Percentiles rank a stretch among this genome's conserved stretches.
These are phyloP conservation scores for Glaciozyma antarctica DNA, from an alignment of 768 basidiomycete species.

Conservation along the genomic window DNA sequence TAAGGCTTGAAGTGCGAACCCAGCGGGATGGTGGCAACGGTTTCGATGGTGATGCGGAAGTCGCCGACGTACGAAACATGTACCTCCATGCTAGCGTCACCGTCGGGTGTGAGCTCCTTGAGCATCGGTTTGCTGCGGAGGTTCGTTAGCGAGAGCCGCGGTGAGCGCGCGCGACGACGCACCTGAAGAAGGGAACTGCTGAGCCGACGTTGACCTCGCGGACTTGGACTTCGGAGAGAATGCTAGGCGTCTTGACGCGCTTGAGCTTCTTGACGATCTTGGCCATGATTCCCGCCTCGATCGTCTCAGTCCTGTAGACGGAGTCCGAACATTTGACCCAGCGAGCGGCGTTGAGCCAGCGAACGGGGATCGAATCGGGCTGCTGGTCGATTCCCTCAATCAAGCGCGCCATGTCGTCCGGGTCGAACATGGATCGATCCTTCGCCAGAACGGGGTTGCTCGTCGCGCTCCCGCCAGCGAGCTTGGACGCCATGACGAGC, in stretches of 20 bases:
- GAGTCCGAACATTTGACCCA: constrained; percentile 90
- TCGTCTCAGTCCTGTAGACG: constrained; percentile 56
- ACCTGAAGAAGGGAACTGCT: constrained; percentile 53
- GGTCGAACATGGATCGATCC: constrained; percentile 53
- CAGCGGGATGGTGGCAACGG: constrained; percentile 66
- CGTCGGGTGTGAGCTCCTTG: constrained; percentile 89
- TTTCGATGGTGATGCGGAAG: constrained; percentile 77
- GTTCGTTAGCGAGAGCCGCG: no score
- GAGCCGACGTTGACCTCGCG: constrained; percentile 82
- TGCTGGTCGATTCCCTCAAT: constrained; percentile 80
- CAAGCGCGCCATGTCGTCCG: constrained; percentile 70
- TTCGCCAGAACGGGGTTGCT: constrained; percentile 57
- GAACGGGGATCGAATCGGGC: constrained; percentile 91
- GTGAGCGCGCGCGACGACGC: no score
- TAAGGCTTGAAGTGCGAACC: constrained; percentile 80
- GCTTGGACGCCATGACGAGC: constrained; percentile 54
- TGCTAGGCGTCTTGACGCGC: constrained; percentile 78
- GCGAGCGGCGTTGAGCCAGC: constrained; percentile 91
- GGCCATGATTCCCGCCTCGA: constrained; percentile 71
- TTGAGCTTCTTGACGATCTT: constrained; percentile 87
- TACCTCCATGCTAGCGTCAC: constrained; percentile 81
- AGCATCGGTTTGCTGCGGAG: constrained; percentile 88
- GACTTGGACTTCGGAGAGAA: constrained; percentile 74
- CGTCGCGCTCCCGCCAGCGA: constrained; percentile 60
- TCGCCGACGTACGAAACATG: constrained; percentile 77